Evolutionary conservation across 2,329 filamentous ascomycete genomes (phyloP), one percentile per base, ranked within the genome.

Genomic region (Apiospora koreana): DNA sequence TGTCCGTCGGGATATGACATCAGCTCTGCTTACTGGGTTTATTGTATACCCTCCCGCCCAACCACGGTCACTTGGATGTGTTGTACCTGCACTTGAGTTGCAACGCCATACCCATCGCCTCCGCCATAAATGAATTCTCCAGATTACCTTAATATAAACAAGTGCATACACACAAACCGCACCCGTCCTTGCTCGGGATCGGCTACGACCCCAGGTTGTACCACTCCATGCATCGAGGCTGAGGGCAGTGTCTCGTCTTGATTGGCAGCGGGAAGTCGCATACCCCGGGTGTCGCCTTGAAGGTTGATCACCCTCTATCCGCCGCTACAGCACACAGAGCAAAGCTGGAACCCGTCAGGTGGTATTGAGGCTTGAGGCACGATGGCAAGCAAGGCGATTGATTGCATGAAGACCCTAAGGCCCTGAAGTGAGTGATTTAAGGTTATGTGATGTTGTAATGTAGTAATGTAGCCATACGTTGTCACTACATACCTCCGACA

Each of bases 171-270:
- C 50, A 62, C 18, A 38, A 35, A 35, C 3, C 14, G 41, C 41
- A 43, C 14, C 41, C 41, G 41, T 12, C 41, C 41, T 18, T 54
- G 54, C 38, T 38, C 54, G 54, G 31, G 35, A 62, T 62, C 54
- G 54, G 54, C 54, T 62, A 38, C 18, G 54, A 62, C 54, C 54
- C 54, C 18, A 62, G 50, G 50, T 35, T 21, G 50, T 38, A 62
- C 54, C 12, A 38, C 31, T 21, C 54, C 35, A n/a, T 62, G 54
- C 31, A 62, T 62, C 21, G 54, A 62, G 54, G 54, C 54, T 38
- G 54, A 62, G 31, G 54, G 54, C 54, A 62, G 18, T 38, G 54
- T 62, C 18, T 62, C 54, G 54, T 38, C 54, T 62, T 62, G 31
- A 62, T 62, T 62, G 54, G 54, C 54, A 28, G 54, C 54, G 21